Evolutionary conservation across 148 eudicot genomes (phyloP), one percentile per base, ranked within the genome.

Genomic region (Camellia granthamiana): DNA sequence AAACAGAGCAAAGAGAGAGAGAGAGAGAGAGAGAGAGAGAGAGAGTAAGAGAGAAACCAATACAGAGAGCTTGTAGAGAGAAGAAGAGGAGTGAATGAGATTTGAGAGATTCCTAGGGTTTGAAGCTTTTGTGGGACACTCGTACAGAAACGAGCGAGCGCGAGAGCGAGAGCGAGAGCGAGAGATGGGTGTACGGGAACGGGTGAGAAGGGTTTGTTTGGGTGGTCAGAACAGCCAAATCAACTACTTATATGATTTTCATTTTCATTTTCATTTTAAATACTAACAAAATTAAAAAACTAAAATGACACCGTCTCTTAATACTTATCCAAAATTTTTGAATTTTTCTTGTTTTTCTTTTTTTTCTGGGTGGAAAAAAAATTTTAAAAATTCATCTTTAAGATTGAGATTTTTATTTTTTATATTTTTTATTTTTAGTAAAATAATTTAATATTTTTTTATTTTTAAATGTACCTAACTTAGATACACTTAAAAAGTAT

Each of bases 221-320:
- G 87, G 81, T 86, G 88, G 86, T 80, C 90, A 83, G 81, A 86
- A 83, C 82, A 75, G 78, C 85, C 80, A 86, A 83, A 83, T 80
- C 84, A 75, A 56, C 64, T 74, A 81, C 65, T 72, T 68, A 8
- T 10, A 19, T n/a, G 63, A 14, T 59, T 18, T 19, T 14, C 6
- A 18, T 59, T 59, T 15, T 18, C 19, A 59, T 30, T 30, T 30
- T 30, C 38, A 30, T 30, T 30, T 30, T 30, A 30, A 30, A 30
- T 30, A 30, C 1, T 30, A 30, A 30, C 38, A 30, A 30, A 30
- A 30, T 30, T 30, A 30, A 30, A 30, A 30, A 30, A 30, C 38
- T 30, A 30, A 30, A 30, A 30, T 30, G 38, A 30, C 38, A 30
- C 38, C 38, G 38, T 30, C 38, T 30, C 30, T 23, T 23, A 23